Evolutionary conservation across 2,329 filamentous ascomycete genomes (phyloP).

Genomic region (Davidsoniella neocaledoniae): DNA sequence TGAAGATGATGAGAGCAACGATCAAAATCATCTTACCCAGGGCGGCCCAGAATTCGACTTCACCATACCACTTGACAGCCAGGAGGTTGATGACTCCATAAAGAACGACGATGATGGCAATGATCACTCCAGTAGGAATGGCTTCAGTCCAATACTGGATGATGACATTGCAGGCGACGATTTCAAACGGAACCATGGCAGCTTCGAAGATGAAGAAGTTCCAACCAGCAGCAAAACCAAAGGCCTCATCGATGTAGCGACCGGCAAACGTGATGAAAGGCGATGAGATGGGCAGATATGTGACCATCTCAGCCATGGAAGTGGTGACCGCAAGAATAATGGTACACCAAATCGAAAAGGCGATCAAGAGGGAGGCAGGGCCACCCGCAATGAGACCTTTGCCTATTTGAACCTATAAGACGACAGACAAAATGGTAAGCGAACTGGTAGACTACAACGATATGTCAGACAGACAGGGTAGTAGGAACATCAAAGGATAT

Average conservation of each 20-base stretch:
- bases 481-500: background rate
- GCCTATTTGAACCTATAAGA: conserved; percentile 30
- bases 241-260: conserved; percentile 57
- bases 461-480: background rate
- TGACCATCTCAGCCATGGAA: conserved; percentile 59
- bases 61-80: conserved; percentile 58
- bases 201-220: conserved; percentile 61
- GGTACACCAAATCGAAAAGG: conserved; percentile 43
- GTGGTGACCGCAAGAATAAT: conserved; percentile 44
- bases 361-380: conserved; percentile 39
- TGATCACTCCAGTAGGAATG: conserved; percentile 42
- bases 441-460: conserved; percentile 8
- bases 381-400: conserved; percentile 40
- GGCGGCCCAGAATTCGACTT: conserved; percentile 61
- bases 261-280: conserved; percentile 66
- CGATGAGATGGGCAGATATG: conserved; percentile 58
- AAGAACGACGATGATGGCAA: conserved; percentile 33
- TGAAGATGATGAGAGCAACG: conserved; percentile 55
- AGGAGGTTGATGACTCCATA: conserved; percentile 49
- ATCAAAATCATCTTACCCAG: conserved; percentile 57
- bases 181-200: conserved; percentile 48
- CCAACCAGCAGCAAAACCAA: conserved; percentile 57
- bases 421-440: conserved; percentile 14
- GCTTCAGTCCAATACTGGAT: conserved; percentile 46
- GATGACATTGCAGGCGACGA: conserved; percentile 47